Evolutionary conservation across 148 eudicot genomes (phyloP).

Genomic region (Rhododendron kiyosumense): DNA sequence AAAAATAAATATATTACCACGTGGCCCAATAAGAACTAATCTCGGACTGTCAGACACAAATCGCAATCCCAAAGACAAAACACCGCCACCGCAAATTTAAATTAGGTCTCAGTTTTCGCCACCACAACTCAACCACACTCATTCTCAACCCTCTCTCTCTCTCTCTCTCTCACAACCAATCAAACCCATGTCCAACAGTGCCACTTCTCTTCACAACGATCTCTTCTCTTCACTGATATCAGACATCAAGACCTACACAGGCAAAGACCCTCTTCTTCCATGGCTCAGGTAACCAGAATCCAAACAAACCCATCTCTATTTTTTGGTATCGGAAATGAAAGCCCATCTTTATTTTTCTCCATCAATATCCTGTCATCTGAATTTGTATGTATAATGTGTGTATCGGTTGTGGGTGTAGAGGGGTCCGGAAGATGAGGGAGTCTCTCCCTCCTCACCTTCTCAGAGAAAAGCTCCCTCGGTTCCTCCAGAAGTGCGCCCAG

Average conservation of each 20-base stretch:
- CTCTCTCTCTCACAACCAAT: slow-evolving; percentile 7
- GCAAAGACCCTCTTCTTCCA: slow-evolving; percentile 87
- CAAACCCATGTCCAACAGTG: slow-evolving; percentile 32
- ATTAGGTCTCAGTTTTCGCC: background rate
- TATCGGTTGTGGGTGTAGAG: slow-evolving; percentile 33
- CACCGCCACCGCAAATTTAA: slow-evolving; percentile 30
- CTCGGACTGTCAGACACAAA: too few species aligned
- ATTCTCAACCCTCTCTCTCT: background rate
- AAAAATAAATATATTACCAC: too few species aligned
- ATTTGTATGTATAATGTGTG: background rate
- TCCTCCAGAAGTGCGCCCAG: slow-evolving; percentile 89
- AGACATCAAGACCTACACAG: slow-evolving; percentile 75
- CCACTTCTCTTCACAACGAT: slow-evolving; percentile 26
- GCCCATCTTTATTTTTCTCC: background rate
- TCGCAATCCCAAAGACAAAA: background rate
- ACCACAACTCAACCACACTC: background rate
- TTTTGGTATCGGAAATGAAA: background rate
- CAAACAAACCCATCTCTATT: background rate
- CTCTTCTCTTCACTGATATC: slow-evolving; percentile 63
- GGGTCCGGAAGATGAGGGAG: slow-evolving; percentile 64
- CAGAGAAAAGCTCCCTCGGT: slow-evolving; percentile 79
- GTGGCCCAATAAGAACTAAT: too few species aligned
- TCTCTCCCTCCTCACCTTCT: slow-evolving; percentile 53
- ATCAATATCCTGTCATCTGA: slow-evolving; percentile 4
- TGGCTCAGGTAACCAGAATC: slow-evolving; percentile 59